Percentiles rank a stretch among this genome's conserved stretches.
Conservation (phyloP, 2,329 filamentous ascomycete species). For the Ascochyta fabae region DNA sequence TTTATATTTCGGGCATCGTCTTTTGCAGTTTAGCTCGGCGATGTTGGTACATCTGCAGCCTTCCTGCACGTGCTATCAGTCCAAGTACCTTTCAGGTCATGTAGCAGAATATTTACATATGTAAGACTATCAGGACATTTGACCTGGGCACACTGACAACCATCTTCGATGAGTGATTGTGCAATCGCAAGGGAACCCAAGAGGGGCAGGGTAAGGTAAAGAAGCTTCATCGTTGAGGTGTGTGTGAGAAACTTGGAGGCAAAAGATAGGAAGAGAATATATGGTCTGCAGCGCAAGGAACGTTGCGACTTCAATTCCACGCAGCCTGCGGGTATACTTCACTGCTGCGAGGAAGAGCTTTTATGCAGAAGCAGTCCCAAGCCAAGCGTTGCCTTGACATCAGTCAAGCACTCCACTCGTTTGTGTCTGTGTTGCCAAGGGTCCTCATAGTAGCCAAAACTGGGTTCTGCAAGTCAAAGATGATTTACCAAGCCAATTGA, state of each 20-base stretch:
- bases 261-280: background rate
- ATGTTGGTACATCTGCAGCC: slow-evolving; percentile 39
- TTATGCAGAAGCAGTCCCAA: slow-evolving; percentile 5
- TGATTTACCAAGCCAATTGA: slow-evolving; percentile 4
- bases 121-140: slow-evolving; percentile 33
- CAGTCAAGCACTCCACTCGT: slow-evolving; percentile 1
- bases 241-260: background rate
- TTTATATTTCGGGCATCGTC: slow-evolving; percentile 32
- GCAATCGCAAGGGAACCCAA: slow-evolving; percentile 25
- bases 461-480: background rate
- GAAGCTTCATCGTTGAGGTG: slow-evolving; percentile 27
- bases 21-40: slow-evolving; percentile 32
- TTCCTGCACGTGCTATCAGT: slow-evolving; percentile 18
- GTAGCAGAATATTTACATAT: slow-evolving; percentile 21
- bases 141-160: slow-evolving; percentile 36
- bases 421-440: slow-evolving; percentile 11
- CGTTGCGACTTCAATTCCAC: background rate
- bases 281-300: background rate
- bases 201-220: slow-evolving; percentile 26
- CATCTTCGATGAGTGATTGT: slow-evolving; percentile 15
- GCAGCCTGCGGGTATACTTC: background rate
- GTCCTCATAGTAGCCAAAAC: background rate
- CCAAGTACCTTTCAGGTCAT: background rate
- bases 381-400: slow-evolving; percentile 14
- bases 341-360: background rate